Evolutionary conservation across 179 eudicot species (phyloP).

Genomic region (Beta macrorhiza): DNA sequence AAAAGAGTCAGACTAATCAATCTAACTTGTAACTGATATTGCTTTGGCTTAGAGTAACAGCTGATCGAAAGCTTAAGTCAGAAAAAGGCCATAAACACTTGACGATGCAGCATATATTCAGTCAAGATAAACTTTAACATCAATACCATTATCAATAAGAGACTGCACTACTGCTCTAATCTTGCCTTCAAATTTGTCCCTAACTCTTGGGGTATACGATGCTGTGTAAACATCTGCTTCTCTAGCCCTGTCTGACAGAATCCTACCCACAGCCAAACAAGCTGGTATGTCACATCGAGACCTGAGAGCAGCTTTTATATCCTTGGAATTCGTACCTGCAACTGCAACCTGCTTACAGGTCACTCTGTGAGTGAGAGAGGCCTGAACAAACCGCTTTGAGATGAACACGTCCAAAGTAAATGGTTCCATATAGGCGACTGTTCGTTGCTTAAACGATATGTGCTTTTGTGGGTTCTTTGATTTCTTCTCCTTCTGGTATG

Average conservation of each 20-base stretch:
- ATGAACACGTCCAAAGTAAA: conserved; percentile 86
- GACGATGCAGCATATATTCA: conserved; percentile 23
- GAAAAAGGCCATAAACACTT: conserved; percentile 3
- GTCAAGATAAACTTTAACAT: conserved; percentile 80
- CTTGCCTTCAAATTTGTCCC: conserved; percentile 94
- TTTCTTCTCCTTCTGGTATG: conserved; percentile 86
- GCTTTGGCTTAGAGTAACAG: not conserved
- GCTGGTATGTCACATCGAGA: conserved; percentile 91
- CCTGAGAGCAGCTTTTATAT: conserved; percentile 72
- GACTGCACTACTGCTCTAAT: conserved; percentile 96
- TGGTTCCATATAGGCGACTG: conserved; percentile 89
- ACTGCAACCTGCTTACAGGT: conserved; percentile 91
- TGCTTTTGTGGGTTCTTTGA: conserved; percentile 81
- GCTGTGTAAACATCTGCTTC: conserved; percentile 97
- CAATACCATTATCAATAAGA: conserved; percentile 84
- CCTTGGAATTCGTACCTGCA: conserved; percentile 95
- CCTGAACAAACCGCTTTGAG: conserved; percentile 92
- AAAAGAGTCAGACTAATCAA: too few relatives aligned
- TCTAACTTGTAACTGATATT: too few relatives aligned
- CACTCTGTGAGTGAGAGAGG: conserved; percentile 85
- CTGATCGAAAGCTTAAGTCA: conserved; percentile 6
- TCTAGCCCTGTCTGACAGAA: conserved; percentile 73
- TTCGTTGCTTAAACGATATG: conserved; percentile 73
- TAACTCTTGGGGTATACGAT: conserved; percentile 79
- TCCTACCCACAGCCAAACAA: conserved; percentile 74